Evolutionary conservation across 116 monocot species (phyloP), one percentile per base, ranked within the genome.

Genomic region (Zostera marina): DNA sequence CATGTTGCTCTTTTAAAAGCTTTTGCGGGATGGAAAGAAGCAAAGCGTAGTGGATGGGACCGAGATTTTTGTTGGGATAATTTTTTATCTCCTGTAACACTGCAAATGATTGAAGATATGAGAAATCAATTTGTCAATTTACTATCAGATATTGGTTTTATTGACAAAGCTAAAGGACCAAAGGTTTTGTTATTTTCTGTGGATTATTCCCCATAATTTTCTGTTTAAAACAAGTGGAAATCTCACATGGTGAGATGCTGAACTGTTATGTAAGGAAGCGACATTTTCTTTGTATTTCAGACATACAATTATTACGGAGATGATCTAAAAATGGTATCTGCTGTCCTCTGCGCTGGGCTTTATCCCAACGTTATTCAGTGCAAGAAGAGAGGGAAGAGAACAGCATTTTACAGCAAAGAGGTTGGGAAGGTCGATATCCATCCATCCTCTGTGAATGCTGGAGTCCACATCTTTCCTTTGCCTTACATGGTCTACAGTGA

Each of bases 81-180:
- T 71, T 94, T 79, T 68, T 72, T 88, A 23, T 94, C 88, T 54
- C 94, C 88, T 19, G 58, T 84, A 13, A 88, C 88, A 45, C 64
- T 94, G 67, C 79, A 94, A 69, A 88, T 94, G 94, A 94, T 88
- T 74, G 79, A 84, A 41, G 88, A 88, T 69, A 84, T 94, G 94
- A 75, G 82, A 54, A 70, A 75, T 54, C 94, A 88, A 62, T 94
- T 94, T 60, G 21, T 94, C 63, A 81, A 93, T 77, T 71, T 93
- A 53, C 69, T 94, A 59, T 88, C 84, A 56, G 82, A 72, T 48
- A 88, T 85, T 61, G 94, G 94, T 22, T 94, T 94, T 64, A 74
- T 94, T 13, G 65, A 73, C 77, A 94, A 88, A 69, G 59, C 71
- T 67, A 72, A 70, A 74, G 94, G 94, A 52, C 59, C 68, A 22